A percentile compares a stretch with the other conserved stretches of the same genome.
These are phyloP conservation scores for Epichloe brachyelytri DNA, from an alignment of 2,329 filamentous ascomycete genomes.

Conservation along the genomic window DNA sequence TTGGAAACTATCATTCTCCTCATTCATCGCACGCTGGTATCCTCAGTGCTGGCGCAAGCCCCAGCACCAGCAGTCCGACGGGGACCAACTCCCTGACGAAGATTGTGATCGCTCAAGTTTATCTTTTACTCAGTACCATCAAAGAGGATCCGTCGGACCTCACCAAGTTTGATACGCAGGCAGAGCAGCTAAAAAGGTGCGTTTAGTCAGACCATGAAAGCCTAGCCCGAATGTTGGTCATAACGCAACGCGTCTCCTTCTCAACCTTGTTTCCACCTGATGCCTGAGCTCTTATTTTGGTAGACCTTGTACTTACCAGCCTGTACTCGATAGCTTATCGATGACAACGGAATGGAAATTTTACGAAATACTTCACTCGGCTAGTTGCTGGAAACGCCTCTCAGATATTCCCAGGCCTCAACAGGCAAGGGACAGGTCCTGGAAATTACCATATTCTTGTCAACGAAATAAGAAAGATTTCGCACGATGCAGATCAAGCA, in stretches of 20 bases:
- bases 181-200: constrained; percentile 86
- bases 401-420: constrained; percentile 76
- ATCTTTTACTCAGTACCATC: constrained; percentile 83
- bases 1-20: constrained; percentile 41
- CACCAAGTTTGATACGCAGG: constrained; percentile 84
- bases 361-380: constrained; percentile 87
- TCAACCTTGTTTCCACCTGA: neutral
- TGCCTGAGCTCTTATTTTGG: neutral
- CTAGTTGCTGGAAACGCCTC: constrained; percentile 82
- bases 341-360: constrained; percentile 98
- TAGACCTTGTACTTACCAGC: constrained; percentile 10
- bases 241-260: neutral
- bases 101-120: constrained; percentile 91
- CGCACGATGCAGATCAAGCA: constrained; percentile 68
- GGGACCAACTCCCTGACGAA: constrained; percentile 63
- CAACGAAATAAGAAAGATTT: constrained; percentile 76
- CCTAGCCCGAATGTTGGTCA: neutral
- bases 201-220: constrained; percentile 12
- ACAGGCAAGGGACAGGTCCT: constrained; percentile 58
- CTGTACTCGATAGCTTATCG: constrained; percentile 54
- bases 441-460: constrained; percentile 76
- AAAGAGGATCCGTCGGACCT: constrained; percentile 77
- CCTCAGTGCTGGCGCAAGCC: constrained; percentile 47
- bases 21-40: constrained; percentile 43
- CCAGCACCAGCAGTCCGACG: constrained; percentile 49